Base-by-base conservation (phyloP, 352 stramenopile genomes). In the Phytophthora pisi region DNA sequence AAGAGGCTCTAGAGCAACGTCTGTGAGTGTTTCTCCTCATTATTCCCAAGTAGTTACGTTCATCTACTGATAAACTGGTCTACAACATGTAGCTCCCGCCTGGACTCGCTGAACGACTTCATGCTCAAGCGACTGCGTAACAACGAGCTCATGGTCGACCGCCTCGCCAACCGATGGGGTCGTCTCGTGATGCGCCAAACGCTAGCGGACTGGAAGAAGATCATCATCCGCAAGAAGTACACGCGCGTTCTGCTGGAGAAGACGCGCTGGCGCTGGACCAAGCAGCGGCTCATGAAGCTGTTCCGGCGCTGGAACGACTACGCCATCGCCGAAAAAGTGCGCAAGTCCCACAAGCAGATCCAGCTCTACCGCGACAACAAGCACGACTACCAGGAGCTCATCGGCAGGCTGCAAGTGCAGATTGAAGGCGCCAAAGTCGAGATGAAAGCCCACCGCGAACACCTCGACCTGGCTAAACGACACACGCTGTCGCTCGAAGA, bases 221-320 rank as follows among this genome's bases (percentile, higher is more conserved):
- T 89, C 42, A 84, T 89, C 46, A 70, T 89, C 15, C 79, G 81
- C 46, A 88, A 88, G 43, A 91, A 91, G 36, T 91, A 89, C 64
- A 89, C 82, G 16, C 79, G 82, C 11, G 82, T 91, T 40, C 61
- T 91, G 49, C 68, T 91, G 0, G 75, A 82, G 24, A 86, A 89
- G 60, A 89, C 79, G 7, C 83, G 77, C 46, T 69, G 66, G 15
- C 72, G 82, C 1, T 89, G 82, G 82, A 63, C 68, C 13, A 86
- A 78, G 52, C 81, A 91, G 59, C 72, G 74, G 0, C 49, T 86
- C 6, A 63, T 66, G 23, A 66, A 74, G 5, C 50, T 88, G 16
- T 87, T 91, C 45, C 75, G 73, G 4, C 60, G 68, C 3, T 91
- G 82, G 82, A 70, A 66, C 0, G 66, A 79, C 49, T 83, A 72